Conservation (phyloP, 2,329 filamentous ascomycete genomes). For the Xenosphaeropsis pyriputrescens region DNA sequence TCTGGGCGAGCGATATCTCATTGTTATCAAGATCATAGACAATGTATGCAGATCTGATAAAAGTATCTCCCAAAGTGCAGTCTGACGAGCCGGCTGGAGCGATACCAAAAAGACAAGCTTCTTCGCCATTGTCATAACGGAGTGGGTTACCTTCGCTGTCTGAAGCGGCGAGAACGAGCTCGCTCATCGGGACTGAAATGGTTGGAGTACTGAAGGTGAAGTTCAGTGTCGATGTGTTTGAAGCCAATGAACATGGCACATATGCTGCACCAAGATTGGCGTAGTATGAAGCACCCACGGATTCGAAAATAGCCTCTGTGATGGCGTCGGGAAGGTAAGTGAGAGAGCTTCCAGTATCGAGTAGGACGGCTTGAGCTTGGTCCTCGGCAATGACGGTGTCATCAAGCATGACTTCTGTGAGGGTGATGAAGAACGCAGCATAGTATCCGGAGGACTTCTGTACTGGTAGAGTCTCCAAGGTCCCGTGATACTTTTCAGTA, state of each 20-base stretch:
- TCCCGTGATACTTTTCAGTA: constrained; percentile 44
- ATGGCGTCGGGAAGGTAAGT: constrained; percentile 49
- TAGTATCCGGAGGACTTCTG: constrained; percentile 34
- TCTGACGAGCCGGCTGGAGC: constrained; percentile 37
- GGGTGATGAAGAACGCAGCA: constrained; percentile 52
- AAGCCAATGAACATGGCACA: constrained; percentile 40
- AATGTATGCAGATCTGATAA: constrained; percentile 59
- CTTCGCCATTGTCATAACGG: constrained; percentile 34
- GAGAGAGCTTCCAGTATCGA: constrained; percentile 57
- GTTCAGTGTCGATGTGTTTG: constrained; percentile 25
- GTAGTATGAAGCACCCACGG: constrained; percentile 44
- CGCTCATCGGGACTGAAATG: constrained; percentile 40
- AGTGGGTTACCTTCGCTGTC: constrained; percentile 28
- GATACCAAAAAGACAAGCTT: constrained; percentile 54
- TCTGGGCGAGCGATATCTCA: constrained; percentile 55
- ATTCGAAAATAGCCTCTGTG: constrained; percentile 36
- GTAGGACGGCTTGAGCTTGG: constrained; percentile 45
- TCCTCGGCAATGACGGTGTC: constrained; percentile 25
- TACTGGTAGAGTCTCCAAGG: constrained; percentile 52
- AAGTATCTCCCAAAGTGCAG: constrained; percentile 60
- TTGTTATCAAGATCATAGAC: constrained; percentile 63
- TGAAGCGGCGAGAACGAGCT: constrained; percentile 40
- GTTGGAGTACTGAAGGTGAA: constrained; percentile 38
- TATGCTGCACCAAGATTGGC: constrained; percentile 37
- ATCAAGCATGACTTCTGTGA: constrained; percentile 41